Evolutionary conservation across 139 green algal genomes (phyloP), one percentile per base, ranked within the genome.

Genomic region (Yamagishiella unicocca): DNA sequence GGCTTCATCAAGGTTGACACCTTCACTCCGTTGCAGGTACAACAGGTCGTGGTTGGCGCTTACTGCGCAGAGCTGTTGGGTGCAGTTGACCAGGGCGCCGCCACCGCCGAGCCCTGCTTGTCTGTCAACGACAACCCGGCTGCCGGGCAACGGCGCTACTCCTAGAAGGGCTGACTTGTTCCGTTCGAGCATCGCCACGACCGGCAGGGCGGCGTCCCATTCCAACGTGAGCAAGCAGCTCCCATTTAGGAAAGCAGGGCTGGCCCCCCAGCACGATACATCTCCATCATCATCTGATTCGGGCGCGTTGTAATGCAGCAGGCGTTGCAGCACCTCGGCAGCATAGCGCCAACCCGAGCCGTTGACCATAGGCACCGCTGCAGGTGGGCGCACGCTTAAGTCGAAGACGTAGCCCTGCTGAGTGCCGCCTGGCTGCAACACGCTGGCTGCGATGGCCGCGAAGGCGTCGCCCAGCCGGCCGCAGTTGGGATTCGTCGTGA

Each of bases 391-490:
- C 1, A 0, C 76, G 9, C 9, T 25, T 2, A 84, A 29, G 77
- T 84, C 77, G 25, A 72, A 84, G 27, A 84, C 33, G 22, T 84
- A 84, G 17, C 77, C 77, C 38, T 84, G 77, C 2, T 31, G 38
- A 25, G 77, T 84, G 37, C 77, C 77, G 7, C 8, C 14, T 0
- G 77, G 58, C 77, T 85, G 79, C 10, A 85, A 3, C 22, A 84
- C 27, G 54, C 77, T 84, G 27, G 77, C 77, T 7, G 76, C 76
- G 8, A 83, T 27, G 8, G 76, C 76, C 22, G 76, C 76, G 35
- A 67, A 33, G 1, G 71, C 37, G 53, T 83, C 76, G 1, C 76
- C 76, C 8, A 83, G 25, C 35, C 76, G 76, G 4, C 76, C 76
- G 37, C 76, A 83, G 50, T 70, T 61, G 45, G 54, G 29, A 22